Evolutionary conservation across 2,329 filamentous ascomycete genomes (phyloP), one percentile per base, ranked within the genome.

Genomic region (Aspergillus flavus): DNA sequence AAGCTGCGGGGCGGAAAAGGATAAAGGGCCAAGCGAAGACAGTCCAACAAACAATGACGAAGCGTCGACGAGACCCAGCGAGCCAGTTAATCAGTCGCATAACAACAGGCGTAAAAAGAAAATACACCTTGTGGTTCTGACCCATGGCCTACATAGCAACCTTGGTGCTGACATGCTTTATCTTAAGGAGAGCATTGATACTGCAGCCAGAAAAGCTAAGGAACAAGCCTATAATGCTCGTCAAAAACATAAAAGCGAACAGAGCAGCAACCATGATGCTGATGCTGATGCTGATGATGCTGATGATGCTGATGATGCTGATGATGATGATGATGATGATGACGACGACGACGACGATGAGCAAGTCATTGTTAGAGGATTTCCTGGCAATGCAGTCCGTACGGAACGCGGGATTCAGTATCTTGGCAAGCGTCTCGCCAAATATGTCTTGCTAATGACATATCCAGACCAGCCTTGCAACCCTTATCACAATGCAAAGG

Each of bases 341-440:
- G 46, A 34, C 6, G 45, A 57, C 34, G 6, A 48, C 26, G 34
- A 48, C 28, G 34, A 59, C 30, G 58, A 89, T 3, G 86, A 92
- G 12, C 87, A 96, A 73, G 89, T 97, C 16, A 89, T 98, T 70
- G 94, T 97, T 3, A 86, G 94, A 67, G 94, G 94, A 2, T 98
- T 94, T 74, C 88, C 90, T 7, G 93, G 92, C 54, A 98, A 98
- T 76, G 92, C 92, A 9, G 93, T 92, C 39, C 90, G 91, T 62
- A 99, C 95, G 2, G 95, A 99, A 79, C 89, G 90, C 67, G 95
- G 95, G 19, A 98, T 99, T 73, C 97, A 98, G 76, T 99, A 97
- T 77, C 86, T 99, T 6, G 95, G 95, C 23, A 98, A 98, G 77
- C 87, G 95, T 57, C 86, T 99, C 30, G 95, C 95, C 23, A 94